phyloP scores from a whole-genome alignment of 345 rosid genomes.

The Arabidopsis suecica region DNA sequence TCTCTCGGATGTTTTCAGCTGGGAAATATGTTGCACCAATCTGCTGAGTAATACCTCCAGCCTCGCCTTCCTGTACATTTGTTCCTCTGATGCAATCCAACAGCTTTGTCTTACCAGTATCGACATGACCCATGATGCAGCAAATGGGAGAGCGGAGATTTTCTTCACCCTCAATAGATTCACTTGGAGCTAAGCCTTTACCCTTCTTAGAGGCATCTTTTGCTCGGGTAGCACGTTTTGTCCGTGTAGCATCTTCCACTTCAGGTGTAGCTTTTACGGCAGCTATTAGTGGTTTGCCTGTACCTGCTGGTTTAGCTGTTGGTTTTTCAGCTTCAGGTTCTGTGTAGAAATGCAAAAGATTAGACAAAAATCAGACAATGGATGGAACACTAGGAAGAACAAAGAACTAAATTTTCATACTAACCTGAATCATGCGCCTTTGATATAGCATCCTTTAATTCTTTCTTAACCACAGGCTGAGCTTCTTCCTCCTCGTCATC shows the following conservation, averaged over 20 bases:
- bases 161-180: slow-evolving; percentile 56
- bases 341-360: background rate
- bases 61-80: slow-evolving; percentile 99
- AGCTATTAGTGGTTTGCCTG: slow-evolving; percentile 38
- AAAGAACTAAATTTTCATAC: slow-evolving; percentile 11
- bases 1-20: slow-evolving; percentile 88
- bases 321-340: slow-evolving; percentile 41
- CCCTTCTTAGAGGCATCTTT: slow-evolving; percentile 52
- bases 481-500: slow-evolving; percentile 89
- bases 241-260: slow-evolving; percentile 34
- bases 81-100: slow-evolving; percentile 96
- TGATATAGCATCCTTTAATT: slow-evolving; percentile 46
- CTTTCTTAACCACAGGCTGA: slow-evolving; percentile 62
- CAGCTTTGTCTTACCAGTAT: slow-evolving; percentile 96
- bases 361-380: background rate
- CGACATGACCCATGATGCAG: slow-evolving; percentile 99
- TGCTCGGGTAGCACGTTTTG: slow-evolving; percentile 32
- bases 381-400: slow-evolving; percentile 13
- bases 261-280: slow-evolving; percentile 46
- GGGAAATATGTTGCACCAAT: slow-evolving; percentile 99
- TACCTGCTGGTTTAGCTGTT: slow-evolving; percentile 46
- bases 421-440: slow-evolving; percentile 56
- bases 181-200: slow-evolving; percentile 46
- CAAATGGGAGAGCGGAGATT: slow-evolving; percentile 94
- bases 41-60: slow-evolving; percentile 99